These are phyloP conservation scores for Tympanopsis confertula DNA, from an alignment of 2,329 filamentous ascomycete genomes.

Conservation along the genomic window DNA sequence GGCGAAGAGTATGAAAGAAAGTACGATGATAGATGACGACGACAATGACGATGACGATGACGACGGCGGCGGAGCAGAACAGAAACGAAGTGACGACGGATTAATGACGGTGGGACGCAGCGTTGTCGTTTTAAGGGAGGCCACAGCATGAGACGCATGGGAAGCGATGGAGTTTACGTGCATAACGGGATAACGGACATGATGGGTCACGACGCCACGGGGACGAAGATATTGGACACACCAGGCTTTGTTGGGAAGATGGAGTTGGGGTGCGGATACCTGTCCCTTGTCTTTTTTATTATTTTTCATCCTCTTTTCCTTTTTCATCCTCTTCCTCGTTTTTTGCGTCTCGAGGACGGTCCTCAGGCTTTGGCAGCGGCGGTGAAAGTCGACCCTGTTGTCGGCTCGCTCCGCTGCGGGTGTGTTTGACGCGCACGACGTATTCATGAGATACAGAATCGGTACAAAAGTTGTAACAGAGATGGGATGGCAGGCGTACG, in stretches of 20 bases:
- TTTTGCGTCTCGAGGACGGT: background rate
- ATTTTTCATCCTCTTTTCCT: slow-evolving; percentile 7
- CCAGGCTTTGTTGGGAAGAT: background rate
- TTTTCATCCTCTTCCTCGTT: slow-evolving; percentile 5
- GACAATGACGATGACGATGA: background rate
- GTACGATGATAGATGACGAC: background rate
- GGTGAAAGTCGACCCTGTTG: background rate
- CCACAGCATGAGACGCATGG: slow-evolving; percentile 7
- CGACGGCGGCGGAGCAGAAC: background rate
- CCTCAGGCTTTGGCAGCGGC: background rate
- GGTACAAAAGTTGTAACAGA: no score
- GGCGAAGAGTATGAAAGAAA: background rate
- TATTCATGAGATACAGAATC: no score
- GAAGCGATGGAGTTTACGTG: slow-evolving; percentile 4
- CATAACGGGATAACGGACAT: slow-evolving; percentile 4
- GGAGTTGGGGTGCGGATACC: slow-evolving; percentile 1
- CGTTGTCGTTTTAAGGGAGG: slow-evolving; percentile 8
- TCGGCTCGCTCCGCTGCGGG: background rate
- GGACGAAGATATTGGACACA: background rate
- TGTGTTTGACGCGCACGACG: no score
- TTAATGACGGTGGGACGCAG: background rate
- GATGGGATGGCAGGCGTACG: no score
- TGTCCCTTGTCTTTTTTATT: slow-evolving; percentile 6
- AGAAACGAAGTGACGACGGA: background rate
- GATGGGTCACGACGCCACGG: slow-evolving; percentile 1